phyloP scores from a whole-genome alignment of 208 protist genomes.

The Porcisia deanei region DNA sequence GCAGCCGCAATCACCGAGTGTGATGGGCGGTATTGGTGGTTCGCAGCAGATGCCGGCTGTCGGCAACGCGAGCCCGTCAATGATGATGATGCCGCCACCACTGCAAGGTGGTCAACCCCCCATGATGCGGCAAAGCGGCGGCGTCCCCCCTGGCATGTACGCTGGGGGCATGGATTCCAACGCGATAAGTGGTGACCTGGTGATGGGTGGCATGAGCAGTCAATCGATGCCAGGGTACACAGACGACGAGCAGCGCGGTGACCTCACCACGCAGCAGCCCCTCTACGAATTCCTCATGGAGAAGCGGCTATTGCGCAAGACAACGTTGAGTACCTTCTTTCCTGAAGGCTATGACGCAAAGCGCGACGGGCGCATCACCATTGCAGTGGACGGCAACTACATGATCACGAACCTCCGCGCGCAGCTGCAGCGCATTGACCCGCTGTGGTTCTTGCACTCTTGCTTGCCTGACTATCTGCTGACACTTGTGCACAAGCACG shows the following conservation, averaged over 20 bases:
- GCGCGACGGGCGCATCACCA: constrained; percentile 42
- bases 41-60: constrained; percentile 6
- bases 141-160: constrained; percentile 17
- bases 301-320: constrained; percentile 56
- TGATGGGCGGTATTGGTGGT: constrained; percentile 21
- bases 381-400: constrained; percentile 84
- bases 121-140: constrained; percentile 27
- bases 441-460: constrained; percentile 86
- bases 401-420: constrained; percentile 67
- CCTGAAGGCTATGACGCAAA: constrained; percentile 45
- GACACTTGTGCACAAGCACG: constrained; percentile 61
- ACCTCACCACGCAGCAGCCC: constrained; percentile 32
- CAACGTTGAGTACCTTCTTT: constrained; percentile 48
- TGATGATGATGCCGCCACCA: constrained; percentile 27
- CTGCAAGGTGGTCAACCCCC: constrained; percentile 6
- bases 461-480: constrained; percentile 69
- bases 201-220: constrained; percentile 42
- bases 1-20: constrained; percentile 13
- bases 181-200: constrained; percentile 22
- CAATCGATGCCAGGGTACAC: constrained; percentile 35
- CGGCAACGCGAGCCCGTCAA: constrained; percentile 10
- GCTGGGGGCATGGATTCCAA: constrained; percentile 21
- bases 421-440: constrained; percentile 57
- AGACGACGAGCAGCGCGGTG: constrained; percentile 14
- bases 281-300: constrained; percentile 68